These are phyloP conservation scores for Taphrina wiesneri DNA, from an alignment of 1,139 yeast species.

Conservation along the genomic window DNA sequence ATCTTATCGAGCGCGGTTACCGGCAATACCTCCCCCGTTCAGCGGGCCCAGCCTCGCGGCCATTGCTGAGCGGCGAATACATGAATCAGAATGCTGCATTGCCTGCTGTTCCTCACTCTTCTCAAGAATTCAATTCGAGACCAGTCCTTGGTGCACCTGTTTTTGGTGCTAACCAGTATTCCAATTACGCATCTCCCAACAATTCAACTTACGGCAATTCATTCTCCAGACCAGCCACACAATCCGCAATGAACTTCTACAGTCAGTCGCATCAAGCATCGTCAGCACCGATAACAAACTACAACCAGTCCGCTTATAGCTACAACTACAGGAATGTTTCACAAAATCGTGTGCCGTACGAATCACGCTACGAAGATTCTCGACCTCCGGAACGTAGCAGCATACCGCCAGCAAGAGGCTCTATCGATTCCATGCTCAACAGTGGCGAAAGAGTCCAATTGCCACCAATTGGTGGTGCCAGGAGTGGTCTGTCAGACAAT, in stretches of 20 bases:
- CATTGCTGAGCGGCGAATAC: not conserved
- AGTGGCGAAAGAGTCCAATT: slow-evolving; percentile 20
- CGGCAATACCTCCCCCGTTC: slow-evolving; percentile 28
- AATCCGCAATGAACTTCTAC: not conserved
- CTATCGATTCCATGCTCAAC: slow-evolving; percentile 25
- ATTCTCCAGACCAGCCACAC: slow-evolving; percentile 7
- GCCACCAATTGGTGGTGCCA: slow-evolving; percentile 8
- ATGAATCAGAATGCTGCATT: not conserved
- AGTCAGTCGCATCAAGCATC: not conserved
- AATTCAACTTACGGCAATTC: not conserved
- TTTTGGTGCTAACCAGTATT: not conserved
- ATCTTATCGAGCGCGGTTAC: slow-evolving; percentile 15
- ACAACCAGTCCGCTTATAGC: not conserved
- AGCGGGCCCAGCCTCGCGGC: not conserved
- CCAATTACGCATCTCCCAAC: not conserved
- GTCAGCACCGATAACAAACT: not conserved
- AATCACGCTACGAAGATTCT: not conserved
- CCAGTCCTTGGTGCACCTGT: not conserved
- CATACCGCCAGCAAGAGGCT: slow-evolving; percentile 11
- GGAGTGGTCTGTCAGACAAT: not conserved
- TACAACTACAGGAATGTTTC: not conserved
- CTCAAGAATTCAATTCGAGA: not conserved
- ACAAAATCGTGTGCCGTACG: not conserved
- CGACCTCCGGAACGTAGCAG: not conserved
- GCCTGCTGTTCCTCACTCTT: not conserved